Evolutionary conservation across 768 basidiomycete species (phyloP), one percentile per base, ranked within the genome.

Genomic region (Panus rudis): DNA sequence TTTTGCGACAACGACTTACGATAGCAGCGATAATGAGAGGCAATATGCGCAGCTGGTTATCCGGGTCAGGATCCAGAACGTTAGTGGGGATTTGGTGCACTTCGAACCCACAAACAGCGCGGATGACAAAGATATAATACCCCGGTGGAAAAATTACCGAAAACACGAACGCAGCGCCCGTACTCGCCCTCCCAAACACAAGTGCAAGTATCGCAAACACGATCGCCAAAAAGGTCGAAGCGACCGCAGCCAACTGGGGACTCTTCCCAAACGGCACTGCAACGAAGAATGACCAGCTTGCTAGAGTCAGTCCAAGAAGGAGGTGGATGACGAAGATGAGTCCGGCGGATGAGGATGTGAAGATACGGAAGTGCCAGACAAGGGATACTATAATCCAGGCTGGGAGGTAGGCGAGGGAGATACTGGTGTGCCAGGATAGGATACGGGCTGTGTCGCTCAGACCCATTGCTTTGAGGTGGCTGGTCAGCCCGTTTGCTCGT

Each of bases 391-490:
- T 69, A 35, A 87, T 64, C 86, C 87, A 90, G 1, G 80, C 82
- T 1, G 85, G 85, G 20, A 90, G 72, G 55, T 89, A 89, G 1
- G 74, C 71, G 3, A 81, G 49, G 3, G 78, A 81, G 32, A 81
- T 65, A 49, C 79, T 77, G 30, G 79, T 17, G 52, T 86, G 81
- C 87, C 87, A 89, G 3, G 67, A 71, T 73, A 78, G 46, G 37
- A 84, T 73, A 27, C 84, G 71, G 11, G 85, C 83, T 0, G 76
- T 76, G 52, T 87, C 84, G 6, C 73, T 60, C 12, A 88, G 68
- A 6, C 87, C 87, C 87, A 90, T 89, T 3, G 76, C 84, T 54
- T 81, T 81, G 70, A 89, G 76, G 54, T 89, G 84, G 6, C 75
- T 64, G 0, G 87, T 86, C 24, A 89, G 58, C 13, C 73, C 61